Base-by-base conservation (phyloP, 345 rosid species). In the Ricinus communis region DNA sequence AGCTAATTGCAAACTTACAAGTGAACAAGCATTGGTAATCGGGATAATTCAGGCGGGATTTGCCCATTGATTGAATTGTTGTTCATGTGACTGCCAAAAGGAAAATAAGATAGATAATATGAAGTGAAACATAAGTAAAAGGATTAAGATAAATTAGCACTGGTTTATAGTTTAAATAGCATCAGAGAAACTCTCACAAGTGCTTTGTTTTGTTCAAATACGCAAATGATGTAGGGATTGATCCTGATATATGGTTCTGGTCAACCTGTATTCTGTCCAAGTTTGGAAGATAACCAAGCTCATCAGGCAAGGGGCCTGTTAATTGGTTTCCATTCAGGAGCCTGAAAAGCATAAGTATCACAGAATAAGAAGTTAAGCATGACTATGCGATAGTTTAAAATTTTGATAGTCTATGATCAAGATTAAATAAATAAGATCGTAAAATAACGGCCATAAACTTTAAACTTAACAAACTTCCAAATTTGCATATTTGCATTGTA, bases 221-320 rank as follows among this genome's bases (percentile, higher is more conserved):
- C 6, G 87, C 97, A 89, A 95, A 92, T 9, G 99, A 87, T 63
- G 12, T 76, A 45, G 99, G 99, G 50, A 95, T 24, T 70, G 86
- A 74, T 70, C 99, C 99, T 30, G 99, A 87, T 69, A 95, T 89
- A 27, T 79, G 65, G 74, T 95, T 95, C 90, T 89, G 84, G 79
- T 95, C 99, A 71, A 95, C 87, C 82, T 95, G 99, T 77, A 95
- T 90, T 72, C 99, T 89, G 75, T 95, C 93, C 83, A 95, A 80
- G 63, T 84, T 87, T 55, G 96, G 92, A 56, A 95, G 84, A 83
- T 82, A 71, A 40, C 99, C 99, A 74, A 95, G 95, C 83, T 95
- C 96, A 28, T 89, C 93, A 0, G 99, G 93, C 79, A 95, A 75
- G 16, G 84, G 62, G 67, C 99, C 99, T 2, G 90, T 85, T 74